These are phyloP conservation scores for Zasmidium citrigriseum DNA, from an alignment of 2,329 filamentous ascomycete species.

Conservation along the genomic window DNA sequence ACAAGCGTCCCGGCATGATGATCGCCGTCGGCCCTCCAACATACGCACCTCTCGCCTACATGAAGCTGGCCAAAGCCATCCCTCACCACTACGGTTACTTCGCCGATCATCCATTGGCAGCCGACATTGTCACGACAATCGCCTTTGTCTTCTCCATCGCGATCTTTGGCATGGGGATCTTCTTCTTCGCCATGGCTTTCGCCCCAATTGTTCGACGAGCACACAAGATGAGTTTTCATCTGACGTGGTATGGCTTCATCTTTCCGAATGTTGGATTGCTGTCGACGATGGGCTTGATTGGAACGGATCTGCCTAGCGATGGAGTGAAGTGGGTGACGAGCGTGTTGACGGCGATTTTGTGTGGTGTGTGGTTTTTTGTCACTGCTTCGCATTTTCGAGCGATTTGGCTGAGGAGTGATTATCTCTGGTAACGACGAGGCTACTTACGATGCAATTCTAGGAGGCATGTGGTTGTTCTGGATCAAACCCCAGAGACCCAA, in stretches of 20 bases:
- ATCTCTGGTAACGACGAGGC: no score
- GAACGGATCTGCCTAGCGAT: neutral
- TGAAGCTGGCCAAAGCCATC: neutral
- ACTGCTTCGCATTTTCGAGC: neutral
- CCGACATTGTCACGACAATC: neutral
- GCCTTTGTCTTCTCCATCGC: neutral
- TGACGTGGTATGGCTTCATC: neutral
- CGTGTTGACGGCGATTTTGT: neutral
- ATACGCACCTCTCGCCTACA: constrained; percentile 1
- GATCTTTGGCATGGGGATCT: constrained; percentile 1
- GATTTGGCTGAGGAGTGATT: neutral
- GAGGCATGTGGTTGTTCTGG: no score
- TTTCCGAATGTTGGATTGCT: neutral
- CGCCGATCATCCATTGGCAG: neutral
- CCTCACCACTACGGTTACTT: constrained; percentile 1
- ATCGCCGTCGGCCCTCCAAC: constrained; percentile 1
- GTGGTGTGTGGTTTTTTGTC: neutral
- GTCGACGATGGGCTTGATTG: neutral
- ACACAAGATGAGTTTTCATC: neutral
- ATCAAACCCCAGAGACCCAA: no score
- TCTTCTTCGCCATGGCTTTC: constrained; percentile 3
- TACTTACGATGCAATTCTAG: no score
- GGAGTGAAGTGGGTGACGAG: neutral
- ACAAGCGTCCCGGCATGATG: constrained; percentile 1
- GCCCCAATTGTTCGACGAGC: neutral